Evolutionary conservation across 345 rosid genomes (phyloP), one percentile per base, ranked within the genome.

Genomic region (Eucalyptus regnans): DNA sequence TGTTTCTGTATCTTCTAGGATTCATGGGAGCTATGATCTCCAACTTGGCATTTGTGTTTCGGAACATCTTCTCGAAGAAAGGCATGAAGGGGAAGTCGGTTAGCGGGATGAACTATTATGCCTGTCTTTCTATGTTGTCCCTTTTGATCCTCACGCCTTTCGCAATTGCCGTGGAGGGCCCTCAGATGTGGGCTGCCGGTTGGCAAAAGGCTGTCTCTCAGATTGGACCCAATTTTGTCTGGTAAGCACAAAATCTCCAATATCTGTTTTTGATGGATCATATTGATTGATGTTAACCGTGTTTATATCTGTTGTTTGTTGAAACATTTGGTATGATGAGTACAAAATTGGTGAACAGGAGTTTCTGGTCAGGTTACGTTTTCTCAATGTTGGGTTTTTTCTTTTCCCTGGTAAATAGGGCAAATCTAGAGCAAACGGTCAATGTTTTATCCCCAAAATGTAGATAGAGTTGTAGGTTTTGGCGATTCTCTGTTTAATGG

Each of bases 11-110:
- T 81, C 80, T 86, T 90, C 54, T 90, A 97, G 99, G 99, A 88
- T 97, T 97, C 87, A 96, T 97, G 99, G 99, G 99, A 43, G 99
- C 99, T 3, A 97, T 96, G 98, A 96, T 97, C 90, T 97, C 99
- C 6, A 97, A 97, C 89, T 90, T 96, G 92, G 99, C 99, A 50
- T 96, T 97, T 76, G 99, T 96, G 90, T 94, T 97, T 46, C 94
- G 99, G 6, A 96, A 97, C 94, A 96, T 96, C 88, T 97, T 96
- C 94, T 97, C 99, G 0, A 97, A 97, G 96, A 97, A 95, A 87
- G 99, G 99, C 88, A 97, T 97, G 99, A 96, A 94, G 43, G 98
- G 98, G 89, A 96, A 96, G 51, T 95, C 98, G 12, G 96, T 97
- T 89, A 95, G 99, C 86, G 99, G 98, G 88, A 97, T 97, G 99